A percentile compares a stretch with the other conserved stretches of the same genome.
phyloP scores from a whole-genome alignment of 2,329 filamentous ascomycete species.

The Colletotrichum liriopes region DNA sequence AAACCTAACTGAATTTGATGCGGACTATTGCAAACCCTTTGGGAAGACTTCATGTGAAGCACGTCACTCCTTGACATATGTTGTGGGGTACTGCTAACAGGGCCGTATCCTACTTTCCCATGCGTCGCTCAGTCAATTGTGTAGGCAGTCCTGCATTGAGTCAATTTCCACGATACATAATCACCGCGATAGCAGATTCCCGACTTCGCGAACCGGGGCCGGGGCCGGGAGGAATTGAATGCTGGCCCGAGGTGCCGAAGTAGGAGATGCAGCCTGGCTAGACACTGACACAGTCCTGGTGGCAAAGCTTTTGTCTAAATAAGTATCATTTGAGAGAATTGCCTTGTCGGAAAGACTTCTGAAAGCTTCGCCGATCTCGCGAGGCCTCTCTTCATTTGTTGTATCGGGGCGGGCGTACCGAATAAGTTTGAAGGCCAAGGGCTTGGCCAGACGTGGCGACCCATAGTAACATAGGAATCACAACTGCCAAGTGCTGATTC shows the following conservation, averaged over 20 bases:
- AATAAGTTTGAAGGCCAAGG: slow-evolving; percentile 3
- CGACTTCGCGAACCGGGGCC: not conserved
- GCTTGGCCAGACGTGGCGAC: slow-evolving; percentile 11
- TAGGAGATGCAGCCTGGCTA: not conserved
- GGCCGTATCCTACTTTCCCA: not conserved
- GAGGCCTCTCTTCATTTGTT: not conserved
- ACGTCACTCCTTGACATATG: not conserved
- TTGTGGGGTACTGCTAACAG: not conserved
- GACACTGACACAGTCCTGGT: not conserved
- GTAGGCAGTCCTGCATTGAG: not conserved
- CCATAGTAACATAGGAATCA: not conserved
- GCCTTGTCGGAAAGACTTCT: not conserved
- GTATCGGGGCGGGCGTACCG: not conserved
- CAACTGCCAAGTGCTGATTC: not conserved
- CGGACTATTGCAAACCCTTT: too few relatives aligned
- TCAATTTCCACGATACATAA: not conserved
- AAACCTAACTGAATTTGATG: not conserved
- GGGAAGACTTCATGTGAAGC: too few relatives aligned
- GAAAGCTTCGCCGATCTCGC: too few relatives aligned
- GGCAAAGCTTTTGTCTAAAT: not conserved
- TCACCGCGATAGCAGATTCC: not conserved
- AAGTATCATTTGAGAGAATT: not conserved
- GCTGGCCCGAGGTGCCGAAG: not conserved
- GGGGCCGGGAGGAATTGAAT: not conserved
- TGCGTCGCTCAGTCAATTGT: not conserved